Base-by-base conservation (phyloP, 768 basidiomycete genomes). In the Agaricus blazei region DNA sequence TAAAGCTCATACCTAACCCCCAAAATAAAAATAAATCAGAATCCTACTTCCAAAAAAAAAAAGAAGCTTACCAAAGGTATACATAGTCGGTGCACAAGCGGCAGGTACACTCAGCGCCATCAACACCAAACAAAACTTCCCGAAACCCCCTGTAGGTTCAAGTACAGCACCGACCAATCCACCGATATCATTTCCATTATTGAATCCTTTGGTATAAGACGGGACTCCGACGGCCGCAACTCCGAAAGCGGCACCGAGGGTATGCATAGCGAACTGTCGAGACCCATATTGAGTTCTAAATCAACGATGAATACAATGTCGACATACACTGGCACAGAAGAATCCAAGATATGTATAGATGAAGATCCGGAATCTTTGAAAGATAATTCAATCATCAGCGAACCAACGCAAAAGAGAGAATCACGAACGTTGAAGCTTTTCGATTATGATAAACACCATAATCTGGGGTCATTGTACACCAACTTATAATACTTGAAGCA, bases 41-140 rank as follows among this genome's bases (percentile, higher is more conserved):
- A 12, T 38, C 24, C 9, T 23, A 37, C 24, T 24, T 23, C 9
- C 8, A 37, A 23, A 9, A 44, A 40, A 27, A 3, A 27, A 19
- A 7, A 15, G 23, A 37, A 15, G 14, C 65, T 60, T 47, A 75
- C 84, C 81, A 60, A 85, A 84, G 4, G 84, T 86, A 65, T 93
- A 93, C 65, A 92, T 84, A 3, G 86, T 88, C 2, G 85, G 83
- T 1, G 88, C 87, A 58, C 83, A 85, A 61, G 90, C 87, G 3
- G 80, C 85, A 1, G 84, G 81, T 11, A 91, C 83, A 56, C 84
- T 85, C 29, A 94, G 69, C n/a, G 85, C 82, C 59, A 93, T 75
- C 52, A 93, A 64, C 27, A 88, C 86, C 0, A 85, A 74, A 44
- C 90, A 71, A 68, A 88, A 82, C 60, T 87, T 87, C 0, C 87